Evolutionary conservation across 2,329 filamentous ascomycete species (phyloP).

Genomic region (Diplodia corticola): DNA sequence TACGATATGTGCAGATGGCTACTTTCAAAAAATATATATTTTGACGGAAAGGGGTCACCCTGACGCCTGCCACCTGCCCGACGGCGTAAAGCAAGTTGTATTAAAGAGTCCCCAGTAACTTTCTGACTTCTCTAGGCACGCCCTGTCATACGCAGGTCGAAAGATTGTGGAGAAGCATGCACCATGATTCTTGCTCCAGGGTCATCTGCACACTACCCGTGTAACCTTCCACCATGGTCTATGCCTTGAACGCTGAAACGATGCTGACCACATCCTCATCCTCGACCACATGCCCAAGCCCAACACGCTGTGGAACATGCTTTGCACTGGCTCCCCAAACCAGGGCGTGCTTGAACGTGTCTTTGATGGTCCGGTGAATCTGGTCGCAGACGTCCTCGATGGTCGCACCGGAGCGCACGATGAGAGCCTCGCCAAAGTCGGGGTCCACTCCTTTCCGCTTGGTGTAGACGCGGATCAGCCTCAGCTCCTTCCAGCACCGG

Average conservation of each 20-base stretch:
- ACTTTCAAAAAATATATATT: not conserved
- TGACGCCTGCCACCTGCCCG: not conserved
- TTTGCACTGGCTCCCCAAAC: conserved; percentile 97
- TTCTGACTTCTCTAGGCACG: not conserved
- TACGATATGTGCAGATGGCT: not conserved
- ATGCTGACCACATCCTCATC: conserved; percentile 71
- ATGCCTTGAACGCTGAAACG: conserved; percentile 43
- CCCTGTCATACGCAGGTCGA: not conserved
- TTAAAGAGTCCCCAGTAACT: not conserved
- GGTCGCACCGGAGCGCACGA: conserved; percentile 82
- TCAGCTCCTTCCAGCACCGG: conserved; percentile 89
- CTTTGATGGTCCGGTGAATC: conserved; percentile 91
- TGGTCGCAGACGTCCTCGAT: conserved; percentile 98
- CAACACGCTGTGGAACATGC: conserved; percentile 92
- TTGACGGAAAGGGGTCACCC: not conserved
- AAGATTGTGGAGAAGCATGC: not conserved
- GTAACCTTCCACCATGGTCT: conserved; percentile 45
- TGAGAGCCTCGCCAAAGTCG: conserved; percentile 86
- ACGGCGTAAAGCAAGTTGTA: not conserved
- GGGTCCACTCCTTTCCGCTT: conserved; percentile 92
- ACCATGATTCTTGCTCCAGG: not conserved
- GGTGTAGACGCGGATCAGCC: conserved; percentile 89
- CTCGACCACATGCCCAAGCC: conserved; percentile 74
- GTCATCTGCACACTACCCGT: conserved; percentile 60
- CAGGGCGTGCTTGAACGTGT: conserved; percentile 97